A percentile compares a stretch with the other conserved stretches of the same genome.
Conservation (phyloP, 2,329 filamentous ascomycete species). For the Sarocladium kiliense region DNA sequence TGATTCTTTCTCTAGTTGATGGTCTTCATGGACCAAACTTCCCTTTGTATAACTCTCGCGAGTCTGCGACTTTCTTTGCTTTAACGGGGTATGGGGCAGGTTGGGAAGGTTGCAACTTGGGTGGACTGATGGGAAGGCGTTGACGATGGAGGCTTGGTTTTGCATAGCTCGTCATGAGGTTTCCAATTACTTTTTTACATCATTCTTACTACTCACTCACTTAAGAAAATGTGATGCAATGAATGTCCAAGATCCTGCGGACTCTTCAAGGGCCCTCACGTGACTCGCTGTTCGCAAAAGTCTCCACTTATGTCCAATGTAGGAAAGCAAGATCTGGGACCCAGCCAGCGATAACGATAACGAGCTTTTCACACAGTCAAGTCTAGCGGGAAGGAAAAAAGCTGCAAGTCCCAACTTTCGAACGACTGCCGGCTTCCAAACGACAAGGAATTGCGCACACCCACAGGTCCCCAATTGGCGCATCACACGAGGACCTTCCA, state of each 20-base stretch:
- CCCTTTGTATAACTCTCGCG: slow-evolving; percentile 1
- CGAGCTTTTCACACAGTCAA: slow-evolving; percentile 8
- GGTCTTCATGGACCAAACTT: not conserved
- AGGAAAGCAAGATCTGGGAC: not conserved
- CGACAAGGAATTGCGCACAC: not conserved
- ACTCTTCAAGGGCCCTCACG: not conserved
- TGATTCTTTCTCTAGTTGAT: not conserved
- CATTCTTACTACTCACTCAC: too few species aligned
- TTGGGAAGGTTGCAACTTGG: not conserved
- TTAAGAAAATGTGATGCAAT: too few species aligned
- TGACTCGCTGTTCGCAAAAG: not conserved
- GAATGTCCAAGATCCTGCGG: too few species aligned
- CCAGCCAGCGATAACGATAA: slow-evolving; percentile 6
- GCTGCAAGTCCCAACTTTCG: slow-evolving; percentile 4
- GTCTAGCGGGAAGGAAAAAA: slow-evolving; percentile 5
- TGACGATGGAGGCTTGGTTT: not conserved
- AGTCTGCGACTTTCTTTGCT: not conserved
- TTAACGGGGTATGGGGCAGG: slow-evolving; percentile 6
- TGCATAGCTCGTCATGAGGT: not conserved
- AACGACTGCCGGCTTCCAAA: not conserved
- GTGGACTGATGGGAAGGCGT: not conserved
- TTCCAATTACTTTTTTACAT: not conserved
- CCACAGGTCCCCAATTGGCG: not conserved
- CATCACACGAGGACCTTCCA: not conserved
- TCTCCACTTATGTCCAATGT: not conserved